A percentile compares a stretch with the other conserved stretches of the same genome.
Conservation (phyloP, 345 rosid genomes). For the Abelmoschus esculentus region DNA sequence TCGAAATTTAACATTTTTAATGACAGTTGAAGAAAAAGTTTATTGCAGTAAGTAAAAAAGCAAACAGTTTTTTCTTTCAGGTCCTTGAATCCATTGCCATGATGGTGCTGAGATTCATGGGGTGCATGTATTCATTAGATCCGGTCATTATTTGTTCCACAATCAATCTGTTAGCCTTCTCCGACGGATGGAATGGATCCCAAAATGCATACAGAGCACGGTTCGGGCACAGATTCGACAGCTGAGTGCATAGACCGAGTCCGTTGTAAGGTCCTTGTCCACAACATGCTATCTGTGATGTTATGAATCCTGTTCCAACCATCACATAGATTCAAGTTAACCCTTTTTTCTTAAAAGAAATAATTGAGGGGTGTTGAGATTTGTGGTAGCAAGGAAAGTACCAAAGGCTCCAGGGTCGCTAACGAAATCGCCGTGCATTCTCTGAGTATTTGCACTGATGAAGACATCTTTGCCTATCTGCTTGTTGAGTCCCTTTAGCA, state of each 20-base stretch:
- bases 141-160: neutral
- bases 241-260: neutral
- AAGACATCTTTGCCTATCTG: neutral
- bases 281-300: neutral
- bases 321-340: neutral
- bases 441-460: neutral
- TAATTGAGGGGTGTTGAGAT: neutral
- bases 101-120: neutral
- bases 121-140: neutral
- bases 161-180: neutral
- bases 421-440: neutral
- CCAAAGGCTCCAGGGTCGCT: neutral
- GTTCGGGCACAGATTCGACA: neutral
- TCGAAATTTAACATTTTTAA: neutral
- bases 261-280: neutral
- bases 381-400: neutral
- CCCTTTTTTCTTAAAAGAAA: no score
- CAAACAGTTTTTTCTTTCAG: neutral
- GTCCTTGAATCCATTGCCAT: neutral
- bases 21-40: neutral
- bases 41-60: neutral
- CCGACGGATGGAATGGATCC: neutral
- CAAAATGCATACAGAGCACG: neutral
- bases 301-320: neutral
- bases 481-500: neutral